Base-by-base conservation (phyloP, 805 yeast species). In the Candida silvicultrix region DNA sequence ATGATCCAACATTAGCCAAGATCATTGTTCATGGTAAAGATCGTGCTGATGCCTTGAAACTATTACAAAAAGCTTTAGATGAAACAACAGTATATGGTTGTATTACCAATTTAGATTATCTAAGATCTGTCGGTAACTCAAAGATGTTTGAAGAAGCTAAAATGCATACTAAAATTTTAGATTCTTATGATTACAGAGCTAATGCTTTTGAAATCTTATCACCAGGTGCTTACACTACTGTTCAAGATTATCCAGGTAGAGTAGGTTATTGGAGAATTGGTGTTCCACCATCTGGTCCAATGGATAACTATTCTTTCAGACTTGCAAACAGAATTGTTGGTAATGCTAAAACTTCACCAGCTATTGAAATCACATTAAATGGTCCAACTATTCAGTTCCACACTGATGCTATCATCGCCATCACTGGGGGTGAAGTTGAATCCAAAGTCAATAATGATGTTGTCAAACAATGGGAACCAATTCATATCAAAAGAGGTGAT, bases 281-380 rank as follows among this genome's bases (percentile, higher is more conserved):
- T 64, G 98, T 92, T 46, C 99, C 99, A 22, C 98, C 98, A 8
- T 88, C 96, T 37, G 99, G 99, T 40, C 97, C 98, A 49, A 94
- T 92, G 98, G 99, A 92, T 67, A 78, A 82, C 49, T 90, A 83
- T 58, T 82, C 97, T 5, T 90, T 90, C 71, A 76, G 97, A 58
- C 64, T 88, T 51, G 97, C 96, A 19, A 92, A 92, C 71, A 73
- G 85, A 61, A 80, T 88, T 58, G 98, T 92, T 40, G 98, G 97
- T 49, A 94, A 92, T 66, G 78, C 83, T 54, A 68, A 73, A 52
- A 70, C 75, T 40, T 85, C 97, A 11, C 96, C 98, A 6, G 97
- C 95, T 32, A 74, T 92, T 60, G 99, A 92, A 68, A 73, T 87
- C 47, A 94, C 98, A 2, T 70, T 92, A 57, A 78, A 69, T 43